Evolutionary conservation across 169 alveolate genomes (phyloP), one percentile per base, ranked within the genome.

Genomic region (Perkinsus marinus): DNA sequence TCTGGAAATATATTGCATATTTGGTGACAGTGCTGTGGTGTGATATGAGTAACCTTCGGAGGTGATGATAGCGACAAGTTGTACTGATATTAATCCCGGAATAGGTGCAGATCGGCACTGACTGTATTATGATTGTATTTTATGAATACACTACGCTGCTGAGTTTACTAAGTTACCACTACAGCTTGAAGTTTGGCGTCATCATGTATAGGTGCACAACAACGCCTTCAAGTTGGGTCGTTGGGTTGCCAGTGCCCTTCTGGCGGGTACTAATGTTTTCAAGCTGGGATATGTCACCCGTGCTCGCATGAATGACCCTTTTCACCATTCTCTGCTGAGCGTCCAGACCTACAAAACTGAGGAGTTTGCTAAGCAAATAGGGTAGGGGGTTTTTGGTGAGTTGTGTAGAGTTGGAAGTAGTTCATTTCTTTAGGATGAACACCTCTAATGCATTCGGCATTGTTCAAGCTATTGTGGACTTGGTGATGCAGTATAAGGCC

Each of bases 291-390:
- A 94, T 92, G 94, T 96, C 13, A 95, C 96, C 22, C 92, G 98
- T 92, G 94, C 95, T 43, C 91, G 94, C 43, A 96, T 96, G 7
- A 94, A 94, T 89, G 98, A 96, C 91, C 94, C 97, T n/a, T 97
- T 95, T 90, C 91, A 95, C 90, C 97, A 95, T 92, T 68, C 95
- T 34, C 94, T 95, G 68, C 89, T 95, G 43, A 95, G 96, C 9
- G 93, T 95, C 39, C 98, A 96, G 79, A 94, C 98, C 0, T 96
- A 96, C 93, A 96, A 96, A 90, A 96, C 98, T 30, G 96, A 95
- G 92, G 96, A 96, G 89, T 91, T 96, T 90, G 96, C 97, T 39
- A 94, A 95, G 36, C 98, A 96, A 92, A 96, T 96, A 95, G 98
- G 98, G 34, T 93, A 95, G 89, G 96, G 94, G 68, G n/a, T n/a